Evolutionary conservation across 2,329 filamentous ascomycete genomes (phyloP).

Genomic region (Cladosporium sp.): DNA sequence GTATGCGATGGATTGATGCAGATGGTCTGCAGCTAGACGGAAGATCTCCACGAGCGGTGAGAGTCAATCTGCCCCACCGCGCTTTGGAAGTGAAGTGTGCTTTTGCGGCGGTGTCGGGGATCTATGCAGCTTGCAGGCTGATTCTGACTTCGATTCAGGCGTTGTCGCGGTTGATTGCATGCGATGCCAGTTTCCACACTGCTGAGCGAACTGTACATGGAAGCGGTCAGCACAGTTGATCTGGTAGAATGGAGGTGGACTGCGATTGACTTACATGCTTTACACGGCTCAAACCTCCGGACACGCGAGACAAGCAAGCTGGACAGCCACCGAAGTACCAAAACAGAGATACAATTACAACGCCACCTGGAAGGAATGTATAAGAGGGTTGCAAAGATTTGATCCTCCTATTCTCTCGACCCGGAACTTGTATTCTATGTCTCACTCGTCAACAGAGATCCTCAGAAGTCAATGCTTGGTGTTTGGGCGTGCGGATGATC

Average conservation of each 20-base stretch:
- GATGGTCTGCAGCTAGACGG: not conserved
- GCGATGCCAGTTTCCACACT: not conserved
- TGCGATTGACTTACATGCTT: not conserved
- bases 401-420: not conserved
- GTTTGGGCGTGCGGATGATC: not conserved
- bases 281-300: not conserved
- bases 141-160: not conserved
- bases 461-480: not conserved
- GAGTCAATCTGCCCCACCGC: not conserved
- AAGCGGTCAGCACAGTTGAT: not conserved
- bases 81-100: slow-evolving; percentile 4
- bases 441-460: not conserved
- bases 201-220: not conserved
- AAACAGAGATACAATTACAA: not conserved
- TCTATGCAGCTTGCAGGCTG: not conserved
- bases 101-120: not conserved
- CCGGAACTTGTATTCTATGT: not conserved
- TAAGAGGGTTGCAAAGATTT: not conserved
- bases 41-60: not conserved
- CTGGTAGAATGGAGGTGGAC: not conserved
- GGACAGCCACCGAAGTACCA: not conserved
- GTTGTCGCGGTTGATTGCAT: not conserved
- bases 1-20: not conserved
- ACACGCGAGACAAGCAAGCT: not conserved
- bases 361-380: not conserved